A percentile compares a stretch with the other conserved stretches of the same genome.
Evolutionary conservation across 2,329 filamentous ascomycete genomes (phyloP).

Genomic region (Colletotrichum sansevieriae): DNA sequence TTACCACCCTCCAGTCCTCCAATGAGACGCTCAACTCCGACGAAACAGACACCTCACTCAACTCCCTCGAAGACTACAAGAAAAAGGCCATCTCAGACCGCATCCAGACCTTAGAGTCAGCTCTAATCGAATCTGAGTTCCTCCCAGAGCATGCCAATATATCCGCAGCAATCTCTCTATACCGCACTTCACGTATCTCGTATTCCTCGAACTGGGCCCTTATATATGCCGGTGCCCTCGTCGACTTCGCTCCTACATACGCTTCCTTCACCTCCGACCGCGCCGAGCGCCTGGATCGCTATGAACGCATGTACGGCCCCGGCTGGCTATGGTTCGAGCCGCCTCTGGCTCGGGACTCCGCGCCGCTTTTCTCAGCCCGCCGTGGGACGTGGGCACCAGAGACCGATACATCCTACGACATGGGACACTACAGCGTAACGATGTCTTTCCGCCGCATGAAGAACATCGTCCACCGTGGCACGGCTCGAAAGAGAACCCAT

Average conservation of each 20-base stretch:
- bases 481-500: neutral
- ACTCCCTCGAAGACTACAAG: conserved; percentile 34
- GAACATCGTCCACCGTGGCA: neutral
- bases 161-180: conserved; percentile 56
- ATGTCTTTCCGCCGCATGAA: conserved; percentile 47
- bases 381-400: conserved; percentile 49
- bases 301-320: conserved; percentile 51
- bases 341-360: conserved; percentile 50
- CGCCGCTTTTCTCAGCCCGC: conserved; percentile 46
- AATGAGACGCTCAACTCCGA: neutral
- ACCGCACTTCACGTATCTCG: conserved; percentile 55
- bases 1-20: conserved; percentile 11
- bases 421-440: conserved; percentile 48
- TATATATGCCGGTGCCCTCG: conserved; percentile 57
- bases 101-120: conserved; percentile 48
- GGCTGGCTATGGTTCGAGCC: conserved; percentile 63
- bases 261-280: conserved; percentile 55
- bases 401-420: conserved; percentile 46
- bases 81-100: conserved; percentile 49
- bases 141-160: conserved; percentile 57
- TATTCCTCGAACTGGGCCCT: conserved; percentile 56
- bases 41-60: neutral
- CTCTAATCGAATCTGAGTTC: conserved; percentile 50
- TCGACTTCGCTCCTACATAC: conserved; percentile 56
- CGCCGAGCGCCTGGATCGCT: conserved; percentile 54